A percentile compares a stretch with the other conserved stretches of the same genome.
Evolutionary conservation across 1,284 basidiomycete genomes (phyloP).

Genomic region (Peniophora sp.): DNA sequence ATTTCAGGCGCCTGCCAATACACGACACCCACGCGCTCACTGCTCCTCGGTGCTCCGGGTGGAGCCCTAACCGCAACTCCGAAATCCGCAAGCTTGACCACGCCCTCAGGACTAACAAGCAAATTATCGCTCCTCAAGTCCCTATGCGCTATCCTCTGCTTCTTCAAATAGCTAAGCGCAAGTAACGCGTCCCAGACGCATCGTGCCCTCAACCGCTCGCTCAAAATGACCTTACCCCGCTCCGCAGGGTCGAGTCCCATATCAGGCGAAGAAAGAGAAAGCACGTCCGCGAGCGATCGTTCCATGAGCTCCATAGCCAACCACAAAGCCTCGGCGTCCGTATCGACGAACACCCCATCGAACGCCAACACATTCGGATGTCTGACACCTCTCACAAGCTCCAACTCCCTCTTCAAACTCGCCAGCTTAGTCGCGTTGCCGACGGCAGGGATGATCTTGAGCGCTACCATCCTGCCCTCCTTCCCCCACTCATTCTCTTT

Average conservation of each 20-base stretch:
- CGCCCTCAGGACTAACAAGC: constrained; percentile 54
- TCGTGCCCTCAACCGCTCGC: constrained; percentile 59
- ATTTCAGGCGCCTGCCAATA: constrained; percentile 79
- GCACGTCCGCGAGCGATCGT: constrained; percentile 70
- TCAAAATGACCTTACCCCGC: constrained; percentile 48
- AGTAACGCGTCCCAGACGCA: constrained; percentile 66
- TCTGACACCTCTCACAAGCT: constrained; percentile 42
- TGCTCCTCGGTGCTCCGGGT: constrained; percentile 35
- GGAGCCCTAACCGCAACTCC: constrained; percentile 59
- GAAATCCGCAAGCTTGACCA: constrained; percentile 77
- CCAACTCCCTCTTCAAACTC: constrained; percentile 54
- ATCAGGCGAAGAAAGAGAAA: constrained; percentile 30
- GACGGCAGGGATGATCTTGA: constrained; percentile 60
- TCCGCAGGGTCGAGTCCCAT: constrained; percentile 28
- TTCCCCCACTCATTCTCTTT: constrained; percentile 2
- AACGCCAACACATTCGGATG: constrained; percentile 57
- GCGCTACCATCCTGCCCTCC: constrained; percentile 37
- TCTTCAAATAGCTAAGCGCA: constrained; percentile 57
- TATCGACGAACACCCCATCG: constrained; percentile 62
- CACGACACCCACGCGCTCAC: constrained; percentile 57
- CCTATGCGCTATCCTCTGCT: constrained; percentile 62
- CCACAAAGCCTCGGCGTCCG: constrained; percentile 64
- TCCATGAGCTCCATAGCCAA: constrained; percentile 84
- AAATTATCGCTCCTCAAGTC: constrained; percentile 77
- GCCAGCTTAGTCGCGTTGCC: constrained; percentile 54